phyloP scores from a whole-genome alignment of 2,329 filamentous ascomycete species.

The Trichophaea hybrida region DNA sequence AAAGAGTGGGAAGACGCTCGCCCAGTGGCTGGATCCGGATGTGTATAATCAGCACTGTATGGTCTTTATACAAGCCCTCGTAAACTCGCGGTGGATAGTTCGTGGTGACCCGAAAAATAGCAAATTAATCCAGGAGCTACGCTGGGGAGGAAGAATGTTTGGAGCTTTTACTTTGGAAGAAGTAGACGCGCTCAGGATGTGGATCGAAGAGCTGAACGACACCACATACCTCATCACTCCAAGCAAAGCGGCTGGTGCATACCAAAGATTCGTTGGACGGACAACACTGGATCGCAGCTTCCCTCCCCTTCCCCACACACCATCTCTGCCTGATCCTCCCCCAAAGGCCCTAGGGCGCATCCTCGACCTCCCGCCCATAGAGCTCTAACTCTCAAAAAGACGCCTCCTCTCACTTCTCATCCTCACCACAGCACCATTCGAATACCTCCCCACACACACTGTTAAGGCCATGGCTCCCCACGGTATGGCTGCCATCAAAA shows the following conservation, averaged over 20 bases:
- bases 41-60: conserved; percentile 29
- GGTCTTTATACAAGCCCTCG: conserved; percentile 31
- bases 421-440: conserved; percentile 32
- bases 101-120: conserved; percentile 33
- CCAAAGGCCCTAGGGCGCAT: neutral
- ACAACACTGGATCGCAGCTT: neutral
- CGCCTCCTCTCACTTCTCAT: conserved; percentile 28
- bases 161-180: conserved; percentile 37
- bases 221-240: neutral
- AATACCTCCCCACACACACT: conserved; percentile 31
- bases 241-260: conserved; percentile 2
- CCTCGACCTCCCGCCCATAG: neutral
- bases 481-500: conserved; percentile 30
- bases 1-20: conserved; percentile 29
- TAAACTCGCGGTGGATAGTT: conserved; percentile 33
- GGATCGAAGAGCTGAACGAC: conserved; percentile 32
- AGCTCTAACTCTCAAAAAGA: neutral
- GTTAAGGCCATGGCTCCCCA: conserved; percentile 29
- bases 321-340: neutral
- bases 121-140: conserved; percentile 33
- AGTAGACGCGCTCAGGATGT: conserved; percentile 30
- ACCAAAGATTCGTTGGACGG: conserved; percentile 13
- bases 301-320: neutral
- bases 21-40: conserved; percentile 34
- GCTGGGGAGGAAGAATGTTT: conserved; percentile 39